Conservation (phyloP, 148 eudicot species). For the Nepenthes mirabilis region DNA sequence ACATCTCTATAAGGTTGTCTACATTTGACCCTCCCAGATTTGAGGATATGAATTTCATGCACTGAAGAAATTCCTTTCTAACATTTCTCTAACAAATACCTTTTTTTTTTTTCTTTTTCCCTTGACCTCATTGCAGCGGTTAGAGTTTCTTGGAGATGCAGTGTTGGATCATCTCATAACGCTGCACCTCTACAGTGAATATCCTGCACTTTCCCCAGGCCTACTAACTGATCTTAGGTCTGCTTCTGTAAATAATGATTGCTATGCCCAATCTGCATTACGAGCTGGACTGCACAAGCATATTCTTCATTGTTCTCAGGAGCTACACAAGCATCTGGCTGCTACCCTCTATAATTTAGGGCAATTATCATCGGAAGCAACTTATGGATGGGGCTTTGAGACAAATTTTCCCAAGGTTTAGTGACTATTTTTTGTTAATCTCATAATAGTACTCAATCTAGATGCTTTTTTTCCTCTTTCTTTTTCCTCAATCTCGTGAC, state of each 20-base stretch:
- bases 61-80: too few relatives aligned
- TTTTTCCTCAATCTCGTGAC: background rate
- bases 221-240: conserved; percentile 76
- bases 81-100: background rate
- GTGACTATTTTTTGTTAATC: conserved; percentile 1
- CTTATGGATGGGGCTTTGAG: conserved; percentile 74
- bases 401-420: conserved; percentile 58
- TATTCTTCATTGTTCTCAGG: conserved; percentile 60
- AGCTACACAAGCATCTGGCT: conserved; percentile 33
- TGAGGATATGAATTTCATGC: too few relatives aligned
- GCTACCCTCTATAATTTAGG: conserved; percentile 20
- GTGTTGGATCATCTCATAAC: conserved; percentile 74
- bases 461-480: background rate
- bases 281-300: conserved; percentile 48
- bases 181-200: conserved; percentile 32
- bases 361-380: conserved; percentile 17
- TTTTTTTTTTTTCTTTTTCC: background rate
- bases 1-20: too few relatives aligned
- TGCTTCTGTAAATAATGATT: conserved; percentile 78
- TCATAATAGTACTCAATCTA: background rate
- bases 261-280: conserved; percentile 51
- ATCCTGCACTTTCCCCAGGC: conserved; percentile 77
- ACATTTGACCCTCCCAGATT: too few relatives aligned
- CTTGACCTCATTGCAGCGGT: conserved; percentile 32
- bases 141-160: conserved; percentile 86